Conservation (phyloP, 768 basidiomycete species). For the Boletellus sp. region DNA sequence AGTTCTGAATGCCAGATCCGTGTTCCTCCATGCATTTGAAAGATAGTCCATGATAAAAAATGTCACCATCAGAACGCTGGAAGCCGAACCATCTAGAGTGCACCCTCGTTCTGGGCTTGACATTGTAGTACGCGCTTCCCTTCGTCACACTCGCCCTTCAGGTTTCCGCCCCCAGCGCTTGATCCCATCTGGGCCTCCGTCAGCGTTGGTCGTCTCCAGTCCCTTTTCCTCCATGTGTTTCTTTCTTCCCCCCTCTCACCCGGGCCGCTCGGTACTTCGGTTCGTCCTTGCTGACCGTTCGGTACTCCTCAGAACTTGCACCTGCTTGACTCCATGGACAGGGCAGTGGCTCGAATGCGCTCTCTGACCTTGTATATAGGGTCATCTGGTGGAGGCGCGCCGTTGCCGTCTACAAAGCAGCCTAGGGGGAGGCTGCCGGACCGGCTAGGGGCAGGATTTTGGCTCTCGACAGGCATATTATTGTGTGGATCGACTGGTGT, state of each 20-base stretch:
- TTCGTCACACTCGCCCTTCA: conserved; percentile 18
- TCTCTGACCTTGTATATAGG: conserved; percentile 45
- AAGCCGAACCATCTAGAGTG: too few relatives aligned
- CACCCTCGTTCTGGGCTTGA: too few relatives aligned
- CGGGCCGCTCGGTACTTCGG: conserved; percentile 14
- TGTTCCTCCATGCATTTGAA: too few relatives aligned
- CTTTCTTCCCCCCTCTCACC: conserved; percentile 20
- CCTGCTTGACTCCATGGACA: conserved; percentile 43
- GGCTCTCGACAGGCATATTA: conserved; percentile 13
- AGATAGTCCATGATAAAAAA: too few relatives aligned
- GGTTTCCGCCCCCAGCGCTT: conserved; percentile 37
- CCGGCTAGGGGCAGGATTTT: conserved; percentile 1
- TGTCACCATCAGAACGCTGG: too few relatives aligned
- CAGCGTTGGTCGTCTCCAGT: conserved; percentile 30
- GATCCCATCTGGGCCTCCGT: conserved; percentile 38
- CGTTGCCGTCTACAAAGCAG: conserved; percentile 48
- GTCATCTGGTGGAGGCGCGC: conserved; percentile 39
- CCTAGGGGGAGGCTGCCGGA: conserved; percentile 9
- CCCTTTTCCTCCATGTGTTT: conserved; percentile 22
- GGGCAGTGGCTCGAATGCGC: conserved; percentile 48
- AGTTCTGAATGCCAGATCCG: too few relatives aligned
- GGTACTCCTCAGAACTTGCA: conserved; percentile 32
- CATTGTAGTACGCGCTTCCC: background rate
- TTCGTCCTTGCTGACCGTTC: conserved; percentile 20
- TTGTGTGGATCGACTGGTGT: conserved; percentile 2